Evolutionary conservation across 2,329 filamentous ascomycete species (phyloP), one percentile per base, ranked within the genome.

Genomic region (Pseudogymnoascus sp.): DNA sequence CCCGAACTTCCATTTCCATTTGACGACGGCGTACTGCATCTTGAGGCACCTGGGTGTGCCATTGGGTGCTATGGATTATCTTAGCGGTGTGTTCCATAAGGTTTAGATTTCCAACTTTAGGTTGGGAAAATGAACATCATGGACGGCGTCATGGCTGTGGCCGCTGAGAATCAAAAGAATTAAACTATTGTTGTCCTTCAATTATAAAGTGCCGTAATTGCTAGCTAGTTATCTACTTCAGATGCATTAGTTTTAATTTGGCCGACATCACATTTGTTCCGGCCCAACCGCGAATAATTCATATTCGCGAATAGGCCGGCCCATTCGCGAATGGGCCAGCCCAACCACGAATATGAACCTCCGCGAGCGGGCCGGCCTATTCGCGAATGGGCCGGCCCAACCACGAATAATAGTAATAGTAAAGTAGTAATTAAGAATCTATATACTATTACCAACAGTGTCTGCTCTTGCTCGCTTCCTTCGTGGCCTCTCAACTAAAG

Each of bases 1-100:
- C 41, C 79, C 80, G 4, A 81, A 83, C 67, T 77, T 82, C 67
- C 81, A 76, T 72, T 83, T 83, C 67, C 81, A 83, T 67, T 64
- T 78, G 3, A 75, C 71, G 5, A 80, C 75, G n/a, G 77, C 79
- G 13, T 83, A 83, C 69, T 74, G 69, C 3, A 79, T 84, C 63
- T 67, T 83, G 69, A 73, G 81, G 64, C 74, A 73, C 43, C 74
- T 77, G 68, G 81, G 80, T 0, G 79, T 82, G 41, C 75, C 76
- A 0, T 2, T 83, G 4, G 80, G 80, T 3, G 82, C 82, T 72
- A 31, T 70, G 54, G 80, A 82, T 67, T 82, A 74, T 67, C 66
- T 80, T 65, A 25, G 39, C 19, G 51, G 16, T 39, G 45, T 63
- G 19, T 63, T 63, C 11, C 25, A 54, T 25, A 54, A 54, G 48